Evolutionary conservation across 1,139 yeast genomes (phyloP).

Genomic region (Diutina pseudorugosa): DNA sequence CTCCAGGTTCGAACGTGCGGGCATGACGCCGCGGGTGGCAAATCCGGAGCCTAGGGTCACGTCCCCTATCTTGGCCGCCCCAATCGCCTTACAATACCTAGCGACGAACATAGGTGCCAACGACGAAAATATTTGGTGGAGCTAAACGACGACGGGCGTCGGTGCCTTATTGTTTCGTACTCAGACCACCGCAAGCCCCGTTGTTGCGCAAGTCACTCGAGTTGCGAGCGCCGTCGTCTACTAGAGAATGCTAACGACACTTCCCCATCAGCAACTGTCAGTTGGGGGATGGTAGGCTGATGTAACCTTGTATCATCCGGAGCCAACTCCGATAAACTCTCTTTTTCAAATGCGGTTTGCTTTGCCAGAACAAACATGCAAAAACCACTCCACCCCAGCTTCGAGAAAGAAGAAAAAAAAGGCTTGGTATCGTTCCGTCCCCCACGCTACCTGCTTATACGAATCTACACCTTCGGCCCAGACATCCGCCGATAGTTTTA

Average conservation of each 20-base stretch:
- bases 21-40: not conserved
- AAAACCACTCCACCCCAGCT: too few relatives aligned
- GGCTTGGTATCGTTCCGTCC: too few relatives aligned
- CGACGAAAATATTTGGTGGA: not conserved
- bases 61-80: not conserved
- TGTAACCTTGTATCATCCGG: too few relatives aligned
- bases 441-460: too few relatives aligned
- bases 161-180: not conserved
- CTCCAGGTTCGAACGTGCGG: not conserved
- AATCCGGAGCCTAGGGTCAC: not conserved
- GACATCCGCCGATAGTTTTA: too few relatives aligned
- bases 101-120: not conserved
- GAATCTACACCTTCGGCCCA: too few relatives aligned
- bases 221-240: not conserved
- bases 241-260: not conserved
- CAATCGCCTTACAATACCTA: not conserved
- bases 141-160: too few relatives aligned
- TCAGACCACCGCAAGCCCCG: not conserved
- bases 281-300: too few relatives aligned
- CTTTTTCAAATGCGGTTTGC: too few relatives aligned
- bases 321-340: too few relatives aligned
- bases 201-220: not conserved
- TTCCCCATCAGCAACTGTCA: not conserved
- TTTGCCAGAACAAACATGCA: too few relatives aligned
- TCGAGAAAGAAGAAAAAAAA: too few relatives aligned